Evolutionary conservation across 2,329 filamentous ascomycete genomes (phyloP), one percentile per base, ranked within the genome.

Genomic region (Alternaria sp.): DNA sequence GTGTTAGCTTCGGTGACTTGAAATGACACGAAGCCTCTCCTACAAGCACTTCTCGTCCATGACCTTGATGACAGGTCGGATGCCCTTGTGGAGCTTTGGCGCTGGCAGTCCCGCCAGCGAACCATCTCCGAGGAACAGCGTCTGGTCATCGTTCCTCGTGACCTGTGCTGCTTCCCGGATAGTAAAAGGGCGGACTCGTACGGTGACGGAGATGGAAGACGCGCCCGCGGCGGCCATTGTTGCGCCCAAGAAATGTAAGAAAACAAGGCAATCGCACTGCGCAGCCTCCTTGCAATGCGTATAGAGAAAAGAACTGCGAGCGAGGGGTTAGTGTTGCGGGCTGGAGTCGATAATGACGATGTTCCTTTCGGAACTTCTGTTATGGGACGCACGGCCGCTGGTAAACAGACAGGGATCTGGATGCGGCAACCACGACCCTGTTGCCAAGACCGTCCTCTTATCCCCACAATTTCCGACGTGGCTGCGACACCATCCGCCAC

Each of bases 11-110:
- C 46, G 16, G 45, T 40, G 12, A 16, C 58, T 49, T 52, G 55
- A 40, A 36, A 45, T 34, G 28, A 20, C 12, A 46, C 22, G 36
- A 27, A 27, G 43, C 18, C 45, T 38, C 20, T 48, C 92, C 70
- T 86, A 98, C 95, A 99, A 83, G 83, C 95, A 98, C 74, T 92
- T 92, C 77, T 97, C 94, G 76, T 99, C 96, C 54, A 99, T 87
- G 20, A 99, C 94, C 81, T 97, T 98, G 81, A 99, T 92, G 54
- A 99, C 93, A 2, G 92, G 90, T 72, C 94, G 87, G 58, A 99
- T 89, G 8, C 96, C 95, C 73, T 94, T 93, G 70, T 90, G 88
- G 32, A 97, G 86, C 76, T 94, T 97, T 0, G 94, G 94, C 1
- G 92, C 87, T 0, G 94, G 93, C 14, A 87, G 90, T 46, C 88